Base-by-base conservation (phyloP, 2,329 filamentous ascomycete species). In the Diaporthe longicolla region DNA sequence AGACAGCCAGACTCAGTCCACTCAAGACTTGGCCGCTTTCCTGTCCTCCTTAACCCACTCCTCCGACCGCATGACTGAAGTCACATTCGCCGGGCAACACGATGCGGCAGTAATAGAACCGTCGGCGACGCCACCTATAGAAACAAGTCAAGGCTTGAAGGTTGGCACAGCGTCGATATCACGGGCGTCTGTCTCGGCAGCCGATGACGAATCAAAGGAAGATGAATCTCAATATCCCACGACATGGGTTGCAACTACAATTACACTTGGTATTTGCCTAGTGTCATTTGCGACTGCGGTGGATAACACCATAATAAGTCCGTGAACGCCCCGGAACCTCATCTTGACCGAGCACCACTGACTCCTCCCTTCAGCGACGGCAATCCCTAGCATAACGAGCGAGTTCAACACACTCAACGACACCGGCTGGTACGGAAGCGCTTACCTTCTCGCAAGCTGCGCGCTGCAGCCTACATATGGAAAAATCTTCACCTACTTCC, bases 361-460 rank as follows among this genome's bases (percentile, higher is more conserved):
- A 43, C 3, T 37, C 4, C 4, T 0, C 15, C 10, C 29, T 15
- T 2, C 8, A 57, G 54, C 74, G 4, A 77, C 76, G 3, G 54
- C 54, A 7, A 57, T 57, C 21, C 54, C 54, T 3, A 57, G 54
- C 29, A 80, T 81, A 1, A 79, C 76, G 0, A 79, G 77, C 24
- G 77, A 79, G 8, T 79, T 84, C 73, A 81, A 81, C 6, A 84
- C 83, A 7, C 83, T 86, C n/a, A 74, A 70, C 1, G 80, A 83
- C 15, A 43, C 40, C 13, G 40, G 40, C 15, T 43, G 40, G 40
- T 43, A 43, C 15, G 40, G 40, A 1, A 58, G 55, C 29, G 78
- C 81, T 13, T 82, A 82, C 59, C 76, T 82, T 21, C 77, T 82
- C 24, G 82, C 81, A 61, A 79, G 79, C n/a, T 82, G 81, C 63